Conservation (phyloP, 2,329 filamentous ascomycete species). For the Ilyonectria sp. region DNA sequence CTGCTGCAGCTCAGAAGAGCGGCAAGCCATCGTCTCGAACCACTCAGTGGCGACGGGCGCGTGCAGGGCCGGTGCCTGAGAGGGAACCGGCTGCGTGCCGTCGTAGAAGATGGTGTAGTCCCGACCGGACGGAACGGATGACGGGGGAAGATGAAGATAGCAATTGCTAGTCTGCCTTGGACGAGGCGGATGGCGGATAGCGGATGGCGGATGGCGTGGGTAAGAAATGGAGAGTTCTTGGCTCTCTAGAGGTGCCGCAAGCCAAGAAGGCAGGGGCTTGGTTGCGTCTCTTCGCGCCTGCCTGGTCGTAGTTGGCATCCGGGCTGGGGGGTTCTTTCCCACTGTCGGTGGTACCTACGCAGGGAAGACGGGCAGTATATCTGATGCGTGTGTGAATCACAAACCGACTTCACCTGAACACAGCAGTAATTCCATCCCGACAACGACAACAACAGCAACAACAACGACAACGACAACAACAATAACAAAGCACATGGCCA, state of each 20-base stretch:
- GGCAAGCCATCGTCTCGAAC: slow-evolving; percentile 29
- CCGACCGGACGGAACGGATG: slow-evolving; percentile 29
- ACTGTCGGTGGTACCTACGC: neutral
- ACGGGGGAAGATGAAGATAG: slow-evolving; percentile 9
- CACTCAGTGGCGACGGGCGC: slow-evolving; percentile 43
- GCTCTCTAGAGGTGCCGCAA: neutral
- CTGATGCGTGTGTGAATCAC: neutral
- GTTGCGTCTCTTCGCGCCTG: neutral
- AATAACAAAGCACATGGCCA: neutral
- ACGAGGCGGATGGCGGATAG: neutral
- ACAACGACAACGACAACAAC: neutral
- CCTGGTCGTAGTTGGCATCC: neutral
- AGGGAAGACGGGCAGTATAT: neutral
- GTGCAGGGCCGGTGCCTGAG: slow-evolving; percentile 14
- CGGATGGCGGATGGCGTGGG: neutral
- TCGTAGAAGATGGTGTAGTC: slow-evolving; percentile 8
- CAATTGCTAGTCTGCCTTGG: slow-evolving; percentile 11
- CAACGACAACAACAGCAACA: neutral
- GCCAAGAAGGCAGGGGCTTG: neutral
- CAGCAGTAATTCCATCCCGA: neutral
- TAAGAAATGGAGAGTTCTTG: neutral
- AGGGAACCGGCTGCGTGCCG: neutral
- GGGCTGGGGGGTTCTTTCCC: neutral
- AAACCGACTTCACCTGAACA: neutral
- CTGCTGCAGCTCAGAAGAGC: slow-evolving; percentile 28